phyloP scores from a whole-genome alignment of 225 moss, liverwort and hornwort genomes.

The Polytrichum commune region DNA sequence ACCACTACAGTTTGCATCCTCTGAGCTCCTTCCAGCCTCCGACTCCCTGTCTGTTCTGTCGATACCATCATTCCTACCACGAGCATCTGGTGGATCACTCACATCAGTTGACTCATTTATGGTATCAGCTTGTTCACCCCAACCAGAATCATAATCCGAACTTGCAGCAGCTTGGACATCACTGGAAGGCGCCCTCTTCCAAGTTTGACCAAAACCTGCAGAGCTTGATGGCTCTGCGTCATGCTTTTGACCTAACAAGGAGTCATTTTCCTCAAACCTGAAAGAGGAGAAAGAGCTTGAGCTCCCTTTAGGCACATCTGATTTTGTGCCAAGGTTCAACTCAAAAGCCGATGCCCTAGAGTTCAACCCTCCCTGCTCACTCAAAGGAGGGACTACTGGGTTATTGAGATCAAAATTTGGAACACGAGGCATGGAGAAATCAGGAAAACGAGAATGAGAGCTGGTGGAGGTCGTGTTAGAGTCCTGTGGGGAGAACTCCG shows the following conservation, averaged over 20 bases:
- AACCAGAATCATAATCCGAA: conserved; percentile 31
- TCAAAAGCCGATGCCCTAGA: conserved; percentile 29
- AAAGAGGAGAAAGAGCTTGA: conserved; percentile 17
- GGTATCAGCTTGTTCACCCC: conserved; percentile 17
- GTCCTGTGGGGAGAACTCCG: conserved; percentile 69
- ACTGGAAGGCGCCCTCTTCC: conserved; percentile 39
- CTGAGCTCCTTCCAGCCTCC: conserved; percentile 30
- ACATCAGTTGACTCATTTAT: conserved; percentile 10
- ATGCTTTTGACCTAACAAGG: conserved; percentile 31
- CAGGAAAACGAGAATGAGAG: conserved; percentile 17
- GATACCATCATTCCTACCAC: conserved; percentile 2
- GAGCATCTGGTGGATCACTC: not conserved
- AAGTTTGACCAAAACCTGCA: conserved; percentile 37
- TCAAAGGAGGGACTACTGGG: conserved; percentile 27
- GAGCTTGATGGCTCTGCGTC: conserved; percentile 21
- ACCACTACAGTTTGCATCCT: conserved; percentile 34
- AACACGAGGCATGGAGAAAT: no score
- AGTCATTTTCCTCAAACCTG: conserved; percentile 26
- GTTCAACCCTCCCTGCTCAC: conserved; percentile 27
- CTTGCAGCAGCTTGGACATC: conserved; percentile 32
- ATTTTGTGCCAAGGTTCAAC: conserved; percentile 46
- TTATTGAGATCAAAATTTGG: conserved; percentile 14
- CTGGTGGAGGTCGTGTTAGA: conserved; percentile 45
- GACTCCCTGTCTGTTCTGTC: not conserved
- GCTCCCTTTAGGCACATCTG: conserved; percentile 24